Percentiles rank a stretch among this genome's conserved stretches.
These are phyloP conservation scores for Fomitopsis pulvina DNA, from an alignment of 768 basidiomycete species.

Conservation along the genomic window DNA sequence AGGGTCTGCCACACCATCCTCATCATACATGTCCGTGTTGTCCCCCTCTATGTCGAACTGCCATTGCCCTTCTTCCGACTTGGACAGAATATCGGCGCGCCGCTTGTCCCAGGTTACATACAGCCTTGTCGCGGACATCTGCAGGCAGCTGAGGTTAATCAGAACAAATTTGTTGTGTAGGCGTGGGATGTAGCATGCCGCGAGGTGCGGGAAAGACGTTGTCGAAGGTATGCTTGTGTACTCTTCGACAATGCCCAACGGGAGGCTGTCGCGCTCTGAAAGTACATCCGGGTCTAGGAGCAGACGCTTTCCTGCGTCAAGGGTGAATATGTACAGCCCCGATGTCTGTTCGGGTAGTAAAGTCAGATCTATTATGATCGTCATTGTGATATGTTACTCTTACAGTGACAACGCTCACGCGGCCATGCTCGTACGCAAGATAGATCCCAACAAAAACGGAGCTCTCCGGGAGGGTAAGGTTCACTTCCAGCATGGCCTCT, in stretches of 20 bases:
- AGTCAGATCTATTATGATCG: not conserved
- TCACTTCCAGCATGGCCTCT: constrained; percentile 15
- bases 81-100: not conserved
- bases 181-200: constrained; percentile 6
- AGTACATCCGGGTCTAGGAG: constrained; percentile 8
- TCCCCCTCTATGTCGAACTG: not conserved
- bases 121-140: constrained; percentile 22
- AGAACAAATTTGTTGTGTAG: constrained; percentile 6
- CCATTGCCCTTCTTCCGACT: not conserved
- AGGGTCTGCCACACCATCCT: not conserved
- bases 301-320: constrained; percentile 15
- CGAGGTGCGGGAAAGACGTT: constrained; percentile 13
- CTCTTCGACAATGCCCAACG: not conserved
- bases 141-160: constrained; percentile 19
- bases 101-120: constrained; percentile 16
- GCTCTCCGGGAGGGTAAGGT: constrained; percentile 5
- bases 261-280: not conserved
- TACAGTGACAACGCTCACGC: constrained; percentile 21
- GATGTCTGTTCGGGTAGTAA: constrained; percentile 11
- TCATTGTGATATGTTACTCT: not conserved
- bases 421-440: constrained; percentile 23
- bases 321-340: constrained; percentile 20
- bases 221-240: constrained; percentile 4
- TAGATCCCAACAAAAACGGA: constrained; percentile 12
- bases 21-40: not conserved